These are phyloP conservation scores for Pythium scleroteichum DNA, from an alignment of 352 stramenopile genomes.

Conservation along the genomic window DNA sequence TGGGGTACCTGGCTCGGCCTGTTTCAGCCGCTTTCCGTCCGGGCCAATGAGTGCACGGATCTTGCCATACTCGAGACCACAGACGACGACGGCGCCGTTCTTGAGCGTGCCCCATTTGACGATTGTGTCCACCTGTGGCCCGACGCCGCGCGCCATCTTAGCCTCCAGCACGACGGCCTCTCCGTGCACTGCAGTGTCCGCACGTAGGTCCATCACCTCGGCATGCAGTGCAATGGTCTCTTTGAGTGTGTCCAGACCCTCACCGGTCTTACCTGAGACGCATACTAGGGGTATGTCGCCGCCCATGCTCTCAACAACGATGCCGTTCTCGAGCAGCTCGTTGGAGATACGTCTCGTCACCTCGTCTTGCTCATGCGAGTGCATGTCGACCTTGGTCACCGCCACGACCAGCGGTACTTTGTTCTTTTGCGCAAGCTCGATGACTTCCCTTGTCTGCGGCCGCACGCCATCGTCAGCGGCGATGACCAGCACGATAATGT, in stretches of 20 bases:
- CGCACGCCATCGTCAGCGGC: slow-evolving; percentile 98
- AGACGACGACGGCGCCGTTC: slow-evolving; percentile 94
- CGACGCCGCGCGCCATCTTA: slow-evolving; percentile 92
- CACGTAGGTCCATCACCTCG: slow-evolving; percentile 96
- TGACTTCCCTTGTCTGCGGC: slow-evolving; percentile 97
- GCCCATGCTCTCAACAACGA: slow-evolving; percentile 94
- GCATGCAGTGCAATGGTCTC: slow-evolving; percentile 96
- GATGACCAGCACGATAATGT: slow-evolving; percentile 98
- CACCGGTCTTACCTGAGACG: slow-evolving; percentile 95
- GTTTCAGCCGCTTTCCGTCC: slow-evolving; percentile 84
- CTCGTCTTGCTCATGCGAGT: slow-evolving; percentile 67
- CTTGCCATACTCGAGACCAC: slow-evolving; percentile 94
- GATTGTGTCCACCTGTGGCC: slow-evolving; percentile 94
- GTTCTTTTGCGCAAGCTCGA: slow-evolving; percentile 93
- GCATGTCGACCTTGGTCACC: slow-evolving; percentile 97
- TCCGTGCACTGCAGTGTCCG: slow-evolving; percentile 84
- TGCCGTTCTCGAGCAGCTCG: slow-evolving; percentile 92
- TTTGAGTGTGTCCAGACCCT: slow-evolving; percentile 95
- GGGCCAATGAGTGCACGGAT: slow-evolving; percentile 80
- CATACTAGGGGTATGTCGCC: slow-evolving; percentile 93
- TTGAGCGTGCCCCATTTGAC: slow-evolving; percentile 97
- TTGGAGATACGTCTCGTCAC: slow-evolving; percentile 66
- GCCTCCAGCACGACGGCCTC: slow-evolving; percentile 97
- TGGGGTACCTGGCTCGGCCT: slow-evolving; percentile 88
- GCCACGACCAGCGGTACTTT: slow-evolving; percentile 96